phyloP scores from a whole-genome alignment of 257 asterid species.

The Solanum pinnatisectum region DNA sequence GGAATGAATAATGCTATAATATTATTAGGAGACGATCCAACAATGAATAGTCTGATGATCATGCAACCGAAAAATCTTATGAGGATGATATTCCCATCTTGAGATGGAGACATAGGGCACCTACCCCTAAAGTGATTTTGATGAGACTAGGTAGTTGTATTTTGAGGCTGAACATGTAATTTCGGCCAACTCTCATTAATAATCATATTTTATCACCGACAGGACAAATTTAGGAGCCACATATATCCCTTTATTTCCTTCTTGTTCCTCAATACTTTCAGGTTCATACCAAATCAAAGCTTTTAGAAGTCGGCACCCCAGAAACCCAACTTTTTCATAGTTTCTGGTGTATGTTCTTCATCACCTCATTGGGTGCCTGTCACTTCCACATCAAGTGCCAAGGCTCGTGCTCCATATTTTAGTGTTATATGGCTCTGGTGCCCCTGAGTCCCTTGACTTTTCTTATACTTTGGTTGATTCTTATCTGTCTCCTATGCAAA shows the following conservation, averaged over 20 bases:
- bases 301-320: neutral
- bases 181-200: no score
- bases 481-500: no score
- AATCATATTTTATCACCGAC: neutral
- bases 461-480: neutral
- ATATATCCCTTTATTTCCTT: neutral
- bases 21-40: neutral
- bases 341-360: neutral
- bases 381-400: neutral
- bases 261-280: neutral
- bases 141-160: neutral
- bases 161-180: neutral
- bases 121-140: neutral
- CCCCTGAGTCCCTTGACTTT: neutral
- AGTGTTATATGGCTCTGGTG: no score
- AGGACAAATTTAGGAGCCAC: neutral
- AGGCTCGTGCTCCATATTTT: no score
- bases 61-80: no score
- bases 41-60: neutral
- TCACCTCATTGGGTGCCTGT: neutral
- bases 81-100: neutral
- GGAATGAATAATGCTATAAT: neutral
- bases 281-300: no score
- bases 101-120: neutral
- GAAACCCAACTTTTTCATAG: neutral